Conservation (phyloP, 192 early-diverging fungal genomes). For the Coemansia sp. region DNA sequence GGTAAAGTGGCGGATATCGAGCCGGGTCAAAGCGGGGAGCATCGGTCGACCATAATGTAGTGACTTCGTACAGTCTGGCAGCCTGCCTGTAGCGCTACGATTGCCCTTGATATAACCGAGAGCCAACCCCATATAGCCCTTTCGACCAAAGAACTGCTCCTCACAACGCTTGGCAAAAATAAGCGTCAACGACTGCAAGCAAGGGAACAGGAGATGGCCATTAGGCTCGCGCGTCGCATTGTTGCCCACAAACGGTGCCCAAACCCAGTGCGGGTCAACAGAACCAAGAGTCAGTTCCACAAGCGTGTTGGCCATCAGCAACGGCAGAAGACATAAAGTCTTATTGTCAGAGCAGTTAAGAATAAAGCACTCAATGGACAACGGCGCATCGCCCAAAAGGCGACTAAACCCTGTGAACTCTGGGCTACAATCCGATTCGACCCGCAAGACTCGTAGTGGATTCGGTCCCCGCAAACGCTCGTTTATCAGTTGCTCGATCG, state of each 20-base stretch:
- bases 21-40: constrained; percentile 13
- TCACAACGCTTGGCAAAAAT: neutral
- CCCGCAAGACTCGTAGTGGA: neutral
- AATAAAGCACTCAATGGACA: neutral
- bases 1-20: constrained; percentile 14
- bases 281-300: constrained; percentile 14
- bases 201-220: neutral
- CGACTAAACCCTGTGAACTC: neutral
- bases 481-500: neutral
- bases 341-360: neutral
- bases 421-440: constrained; percentile 3
- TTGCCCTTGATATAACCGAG: neutral
- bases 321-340: neutral
- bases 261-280: neutral
- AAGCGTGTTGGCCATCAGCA: constrained; percentile 2
- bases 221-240: neutral
- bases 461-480: neutral
- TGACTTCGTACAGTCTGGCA: neutral
- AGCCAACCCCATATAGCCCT: neutral
- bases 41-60: neutral
- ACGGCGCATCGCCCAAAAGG: neutral
- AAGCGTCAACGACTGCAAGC: neutral
- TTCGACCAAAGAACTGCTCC: neutral
- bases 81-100: neutral
- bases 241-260: constrained; percentile 6